A percentile compares a stretch with the other conserved stretches of the same genome.
Evolutionary conservation across 176 grass and related monocot species (phyloP).

Genomic region (Hyparrhenia diplandra): DNA sequence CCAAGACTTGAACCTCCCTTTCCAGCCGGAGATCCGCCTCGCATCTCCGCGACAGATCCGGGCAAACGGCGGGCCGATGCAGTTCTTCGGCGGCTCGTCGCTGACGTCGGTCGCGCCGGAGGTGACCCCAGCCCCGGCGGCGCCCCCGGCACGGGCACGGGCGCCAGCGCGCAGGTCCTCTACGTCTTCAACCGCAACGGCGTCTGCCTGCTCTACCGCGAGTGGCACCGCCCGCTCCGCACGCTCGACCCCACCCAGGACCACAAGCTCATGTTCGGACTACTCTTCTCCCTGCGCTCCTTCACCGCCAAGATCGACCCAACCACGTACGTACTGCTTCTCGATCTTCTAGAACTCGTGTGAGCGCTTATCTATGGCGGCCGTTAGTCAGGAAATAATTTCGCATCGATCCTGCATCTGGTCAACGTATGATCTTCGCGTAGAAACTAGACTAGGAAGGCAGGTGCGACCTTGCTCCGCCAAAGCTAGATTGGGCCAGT

Average conservation of each 20-base stretch:
- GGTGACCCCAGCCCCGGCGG: conserved; percentile 46
- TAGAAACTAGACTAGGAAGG: background rate
- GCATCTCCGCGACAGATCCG: background rate
- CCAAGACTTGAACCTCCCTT: background rate
- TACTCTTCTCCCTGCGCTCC: conserved; percentile 92
- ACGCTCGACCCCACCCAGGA: conserved; percentile 78
- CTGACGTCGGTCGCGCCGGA: conserved; percentile 49
- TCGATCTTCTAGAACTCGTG: background rate
- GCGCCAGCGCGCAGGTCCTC: conserved; percentile 68
- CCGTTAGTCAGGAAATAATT: background rate
- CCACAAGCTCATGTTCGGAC: conserved; percentile 96
- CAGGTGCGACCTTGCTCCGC: background rate
- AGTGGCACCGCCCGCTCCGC: conserved; percentile 83
- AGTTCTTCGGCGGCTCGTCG: conserved; percentile 81
- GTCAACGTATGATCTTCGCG: background rate
- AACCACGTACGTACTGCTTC: conserved; percentile 30
- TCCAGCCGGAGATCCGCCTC: conserved; percentile 25
- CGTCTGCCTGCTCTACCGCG: conserved; percentile 83
- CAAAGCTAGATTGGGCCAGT: background rate
- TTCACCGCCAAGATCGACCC: conserved; percentile 95
- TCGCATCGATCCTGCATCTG: background rate
- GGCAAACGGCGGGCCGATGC: conserved; percentile 35
- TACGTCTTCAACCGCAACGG: conserved; percentile 96
- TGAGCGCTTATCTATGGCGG: background rate
- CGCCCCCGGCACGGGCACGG: conserved; percentile 68